Evolutionary conservation across 2,329 filamentous ascomycete species (phyloP), one percentile per base, ranked within the genome.

Genomic region (Fusarium buxicola): DNA sequence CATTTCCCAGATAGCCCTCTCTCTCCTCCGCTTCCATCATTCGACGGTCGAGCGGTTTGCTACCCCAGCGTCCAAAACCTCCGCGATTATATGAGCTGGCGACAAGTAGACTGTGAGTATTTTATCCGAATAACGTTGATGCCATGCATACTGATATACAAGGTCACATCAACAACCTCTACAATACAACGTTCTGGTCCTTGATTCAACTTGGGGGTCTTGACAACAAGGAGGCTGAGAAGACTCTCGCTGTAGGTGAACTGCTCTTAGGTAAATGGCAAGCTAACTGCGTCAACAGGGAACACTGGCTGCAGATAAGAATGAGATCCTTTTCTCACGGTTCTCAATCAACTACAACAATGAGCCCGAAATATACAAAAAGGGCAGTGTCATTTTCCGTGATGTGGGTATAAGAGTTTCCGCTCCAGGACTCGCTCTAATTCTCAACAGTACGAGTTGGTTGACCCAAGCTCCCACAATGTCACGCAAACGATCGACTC

Each of bases 301-400:
- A 4, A 96, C 93, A 0, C 77, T 96, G 2, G 86, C 94, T 4
- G 83, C 87, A 3, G 93, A 98, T 71, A 99, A 99, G 80, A 95
- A 99, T 73, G 95, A 99, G 80, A 96, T 99, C 16, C 80, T 99
- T 12, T 99, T 95, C 76, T 91, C 89, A 2, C 84, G 85, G 24
- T 98, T 97, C 75, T 86, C 89, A 3, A 94, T 98, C 74, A 99
- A 99, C 78, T 99, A 99, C 79, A 99, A 99, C 77, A 95, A 97
- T 67, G 95, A 99, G 76, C 87, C 88, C 0, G 92, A 96, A 63
- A 93, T 97, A 13, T 97, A 87, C 76, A 95, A 90, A 75, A 99
- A 98, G 75, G 95, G 95, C 5, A 98, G 92, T 66, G 90, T 97
- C 2, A 78, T 98, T 6, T 95, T 94, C 74, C 86, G 94, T 69